Percentiles rank a stretch among this genome's conserved stretches.
These are phyloP conservation scores for Leishmania tarentolae DNA, from an alignment of 208 protist genomes.

Conservation along the genomic window DNA sequence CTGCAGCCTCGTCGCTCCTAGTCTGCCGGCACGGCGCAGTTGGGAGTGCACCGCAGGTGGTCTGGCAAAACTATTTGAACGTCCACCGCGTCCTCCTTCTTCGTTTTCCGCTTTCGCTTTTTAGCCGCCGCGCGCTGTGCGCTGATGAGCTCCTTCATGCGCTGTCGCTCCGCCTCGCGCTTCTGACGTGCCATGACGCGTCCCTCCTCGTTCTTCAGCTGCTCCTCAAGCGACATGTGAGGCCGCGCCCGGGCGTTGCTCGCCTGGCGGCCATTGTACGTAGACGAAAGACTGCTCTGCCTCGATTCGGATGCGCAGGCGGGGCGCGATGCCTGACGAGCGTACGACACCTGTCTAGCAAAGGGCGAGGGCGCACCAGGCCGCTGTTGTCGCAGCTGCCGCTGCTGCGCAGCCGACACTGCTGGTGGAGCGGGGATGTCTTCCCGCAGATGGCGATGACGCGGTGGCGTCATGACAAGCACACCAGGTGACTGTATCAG, in stretches of 20 bases:
- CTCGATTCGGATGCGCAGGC: background rate
- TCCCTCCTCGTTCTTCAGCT: conserved; percentile 39
- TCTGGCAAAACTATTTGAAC: conserved; percentile 73
- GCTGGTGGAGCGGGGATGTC: conserved; percentile 4
- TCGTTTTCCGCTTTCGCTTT: conserved; percentile 42
- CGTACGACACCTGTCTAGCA: conserved; percentile 14
- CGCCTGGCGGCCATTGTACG: conserved; percentile 38
- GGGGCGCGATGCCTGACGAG: conserved; percentile 15
- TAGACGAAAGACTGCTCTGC: conserved; percentile 20
- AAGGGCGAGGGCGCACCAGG: conserved; percentile 14
- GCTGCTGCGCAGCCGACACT: background rate
- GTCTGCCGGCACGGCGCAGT: conserved; percentile 12
- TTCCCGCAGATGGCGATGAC: background rate
- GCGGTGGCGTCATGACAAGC: conserved; percentile 24
- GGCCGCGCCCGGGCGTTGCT: conserved; percentile 44
- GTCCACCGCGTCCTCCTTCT: conserved; percentile 29
- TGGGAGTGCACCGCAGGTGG: conserved; percentile 34
- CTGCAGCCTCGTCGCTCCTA: background rate
- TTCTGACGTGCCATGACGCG: conserved; percentile 53
- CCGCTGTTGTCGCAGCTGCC: conserved; percentile 11
- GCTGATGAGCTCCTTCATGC: conserved; percentile 78
- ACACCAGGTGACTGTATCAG: conserved; percentile 5
- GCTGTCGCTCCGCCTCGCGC: conserved; percentile 64
- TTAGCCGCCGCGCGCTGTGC: conserved; percentile 60
- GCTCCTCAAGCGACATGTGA: conserved; percentile 33